Conservation (phyloP, 1,139 yeast species). For the Yamadazyma friedrichii region DNA sequence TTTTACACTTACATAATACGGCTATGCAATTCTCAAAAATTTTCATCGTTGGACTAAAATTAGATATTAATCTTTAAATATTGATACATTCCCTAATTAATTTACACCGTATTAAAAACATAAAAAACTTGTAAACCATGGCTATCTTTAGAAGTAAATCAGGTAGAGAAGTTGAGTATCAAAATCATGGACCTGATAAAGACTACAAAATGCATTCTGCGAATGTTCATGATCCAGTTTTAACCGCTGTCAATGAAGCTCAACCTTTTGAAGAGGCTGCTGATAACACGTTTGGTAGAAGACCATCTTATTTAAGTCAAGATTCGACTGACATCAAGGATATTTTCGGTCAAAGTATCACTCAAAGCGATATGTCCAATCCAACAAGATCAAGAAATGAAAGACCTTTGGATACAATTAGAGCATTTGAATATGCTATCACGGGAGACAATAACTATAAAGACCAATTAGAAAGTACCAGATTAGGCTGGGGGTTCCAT, state of each 20-base stretch:
- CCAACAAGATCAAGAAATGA: conserved; percentile 92
- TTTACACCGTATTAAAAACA: too few species aligned
- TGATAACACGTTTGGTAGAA: conserved; percentile 28
- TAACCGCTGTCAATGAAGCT: conserved; percentile 88
- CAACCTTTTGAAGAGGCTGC: conserved; percentile 90
- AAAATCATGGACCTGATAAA: conserved; percentile 20
- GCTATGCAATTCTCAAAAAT: too few species aligned
- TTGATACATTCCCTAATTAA: too few species aligned
- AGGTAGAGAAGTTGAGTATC: conserved; percentile 37
- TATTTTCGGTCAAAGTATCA: conserved; percentile 77
- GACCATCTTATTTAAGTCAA: conserved; percentile 40
- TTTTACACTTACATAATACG: too few species aligned
- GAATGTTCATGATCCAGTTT: conserved; percentile 81
- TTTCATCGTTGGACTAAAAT: too few species aligned
- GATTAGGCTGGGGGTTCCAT: conserved; percentile 74
- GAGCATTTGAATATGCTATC: conserved; percentile 88
- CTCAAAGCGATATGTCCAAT: conserved; percentile 78
- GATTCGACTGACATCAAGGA: conserved; percentile 59
- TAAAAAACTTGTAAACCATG: conserved; percentile 19
- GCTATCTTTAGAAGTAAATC: conserved; percentile 43
- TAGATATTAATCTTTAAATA: too few species aligned
- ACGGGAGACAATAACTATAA: conserved; percentile 79
- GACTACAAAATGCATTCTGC: conserved; percentile 52
- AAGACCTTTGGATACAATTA: conserved; percentile 91
- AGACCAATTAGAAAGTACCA: conserved; percentile 75